Conservation (phyloP, 2,329 filamentous ascomycete species). For the Cladosporium cucumerinum region DNA sequence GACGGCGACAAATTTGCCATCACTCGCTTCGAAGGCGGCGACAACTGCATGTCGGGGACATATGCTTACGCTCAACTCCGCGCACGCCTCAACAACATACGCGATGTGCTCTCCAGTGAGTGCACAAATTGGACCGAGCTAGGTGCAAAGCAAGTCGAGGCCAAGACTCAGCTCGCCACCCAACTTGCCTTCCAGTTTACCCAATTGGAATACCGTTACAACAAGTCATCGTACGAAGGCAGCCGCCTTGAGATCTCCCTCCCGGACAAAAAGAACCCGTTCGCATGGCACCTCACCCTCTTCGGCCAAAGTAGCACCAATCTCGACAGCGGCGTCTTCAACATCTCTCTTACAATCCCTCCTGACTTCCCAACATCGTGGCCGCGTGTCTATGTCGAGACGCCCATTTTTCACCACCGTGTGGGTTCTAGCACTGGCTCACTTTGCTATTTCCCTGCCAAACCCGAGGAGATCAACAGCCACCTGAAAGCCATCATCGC, state of each 20-base stretch:
- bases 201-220: conserved; percentile 74
- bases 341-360: conserved; percentile 74
- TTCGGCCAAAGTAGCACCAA: conserved; percentile 92
- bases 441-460: conserved; percentile 74
- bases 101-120: conserved; percentile 68
- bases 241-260: conserved; percentile 73
- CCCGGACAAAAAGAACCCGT: conserved; percentile 72
- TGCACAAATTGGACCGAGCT: conserved; percentile 66
- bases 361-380: conserved; percentile 84
- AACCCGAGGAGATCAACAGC: conserved; percentile 70
- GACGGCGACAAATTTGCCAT: conserved; percentile 64
- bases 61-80: conserved; percentile 79
- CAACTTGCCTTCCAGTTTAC: conserved; percentile 82
- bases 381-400: conserved; percentile 77
- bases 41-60: conserved; percentile 80
- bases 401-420: conserved; percentile 80
- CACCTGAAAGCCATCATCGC: conserved; percentile 82
- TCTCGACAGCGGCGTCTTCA: conserved; percentile 85
- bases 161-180: conserved; percentile 71
- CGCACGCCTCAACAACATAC: conserved; percentile 65
- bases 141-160: conserved; percentile 60
- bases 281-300: conserved; percentile 83
- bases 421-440: conserved; percentile 71
- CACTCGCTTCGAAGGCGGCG: conserved; percentile 80
- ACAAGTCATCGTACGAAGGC: conserved; percentile 56